Conservation (phyloP, 345 rosid genomes). For the Garcia nutans region DNA sequence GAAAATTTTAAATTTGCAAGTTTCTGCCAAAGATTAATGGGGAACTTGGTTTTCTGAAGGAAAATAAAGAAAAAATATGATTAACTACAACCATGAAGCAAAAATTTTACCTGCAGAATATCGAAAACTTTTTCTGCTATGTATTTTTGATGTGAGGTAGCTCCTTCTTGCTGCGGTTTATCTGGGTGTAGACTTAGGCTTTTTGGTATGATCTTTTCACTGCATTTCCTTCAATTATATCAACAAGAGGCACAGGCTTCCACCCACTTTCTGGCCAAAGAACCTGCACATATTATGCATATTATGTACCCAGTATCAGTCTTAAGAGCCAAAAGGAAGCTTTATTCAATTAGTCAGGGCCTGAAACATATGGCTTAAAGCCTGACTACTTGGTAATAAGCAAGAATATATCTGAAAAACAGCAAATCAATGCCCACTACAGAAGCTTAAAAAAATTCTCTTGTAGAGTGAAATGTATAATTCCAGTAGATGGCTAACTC, state of each 20-base stretch:
- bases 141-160: conserved; percentile 63
- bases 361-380: neutral
- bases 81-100: neutral
- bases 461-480: too few species aligned
- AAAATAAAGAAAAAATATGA: too few species aligned
- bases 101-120: conserved; percentile 66
- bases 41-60: too few species aligned
- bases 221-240: conserved; percentile 78
- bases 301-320: neutral
- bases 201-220: conserved; percentile 86
- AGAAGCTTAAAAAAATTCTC: neutral
- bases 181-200: conserved; percentile 92
- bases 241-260: conserved; percentile 84
- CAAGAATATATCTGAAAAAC: neutral
- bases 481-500: conserved; percentile 30
- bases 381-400: neutral
- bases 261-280: conserved; percentile 90
- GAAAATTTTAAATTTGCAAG: too few species aligned
- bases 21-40: too few species aligned
- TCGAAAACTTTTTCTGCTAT: conserved; percentile 74
- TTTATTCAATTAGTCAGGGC: neutral
- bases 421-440: neutral
- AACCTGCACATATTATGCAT: conserved; percentile 40
- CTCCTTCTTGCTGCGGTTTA: conserved; percentile 88
- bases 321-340: neutral